phyloP scores from a whole-genome alignment of 352 stramenopile genomes.

The Pythium plurisporium region DNA sequence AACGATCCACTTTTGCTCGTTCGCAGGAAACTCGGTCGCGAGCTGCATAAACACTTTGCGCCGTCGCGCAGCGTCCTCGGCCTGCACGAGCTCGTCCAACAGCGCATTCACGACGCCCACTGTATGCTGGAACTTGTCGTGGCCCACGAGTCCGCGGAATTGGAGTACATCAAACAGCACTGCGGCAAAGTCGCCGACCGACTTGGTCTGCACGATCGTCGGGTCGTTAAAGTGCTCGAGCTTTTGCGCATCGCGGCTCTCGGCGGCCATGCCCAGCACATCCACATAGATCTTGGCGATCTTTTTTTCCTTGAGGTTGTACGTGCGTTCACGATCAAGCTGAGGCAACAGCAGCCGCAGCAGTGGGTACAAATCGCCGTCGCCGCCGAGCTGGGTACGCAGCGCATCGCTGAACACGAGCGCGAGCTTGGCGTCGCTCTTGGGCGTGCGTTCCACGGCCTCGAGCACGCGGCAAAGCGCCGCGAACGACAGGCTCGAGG shows the following conservation, averaged over 20 bases:
- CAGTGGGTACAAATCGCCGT: conserved; percentile 70
- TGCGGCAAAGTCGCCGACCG: conserved; percentile 76
- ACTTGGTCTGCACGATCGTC: conserved; percentile 72
- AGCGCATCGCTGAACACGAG: conserved; percentile 73
- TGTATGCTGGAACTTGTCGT: conserved; percentile 44
- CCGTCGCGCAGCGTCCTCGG: conserved; percentile 36
- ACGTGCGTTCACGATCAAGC: conserved; percentile 79
- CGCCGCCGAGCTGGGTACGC: conserved; percentile 40
- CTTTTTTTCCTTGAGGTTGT: conserved; percentile 87
- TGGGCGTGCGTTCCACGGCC: conserved; percentile 58
- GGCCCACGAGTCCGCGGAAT: conserved; percentile 44
- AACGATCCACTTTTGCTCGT: conserved; percentile 83
- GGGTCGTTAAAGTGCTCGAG: conserved; percentile 82
- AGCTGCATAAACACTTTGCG: conserved; percentile 70
- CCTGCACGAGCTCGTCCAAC: conserved; percentile 47
- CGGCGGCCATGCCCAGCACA: conserved; percentile 56
- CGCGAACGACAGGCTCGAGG: conserved; percentile 53
- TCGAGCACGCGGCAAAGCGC: conserved; percentile 73
- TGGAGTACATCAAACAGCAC: conserved; percentile 73
- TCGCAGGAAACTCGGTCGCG: conserved; percentile 64
- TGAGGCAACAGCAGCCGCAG: conserved; percentile 72
- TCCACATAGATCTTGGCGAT: conserved; percentile 77
- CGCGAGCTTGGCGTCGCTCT: conserved; percentile 68
- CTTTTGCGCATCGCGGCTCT: conserved; percentile 69
- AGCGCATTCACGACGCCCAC: conserved; percentile 57